phyloP scores from a whole-genome alignment of 441 rosid genomes.

The Gossypium lobatum region DNA sequence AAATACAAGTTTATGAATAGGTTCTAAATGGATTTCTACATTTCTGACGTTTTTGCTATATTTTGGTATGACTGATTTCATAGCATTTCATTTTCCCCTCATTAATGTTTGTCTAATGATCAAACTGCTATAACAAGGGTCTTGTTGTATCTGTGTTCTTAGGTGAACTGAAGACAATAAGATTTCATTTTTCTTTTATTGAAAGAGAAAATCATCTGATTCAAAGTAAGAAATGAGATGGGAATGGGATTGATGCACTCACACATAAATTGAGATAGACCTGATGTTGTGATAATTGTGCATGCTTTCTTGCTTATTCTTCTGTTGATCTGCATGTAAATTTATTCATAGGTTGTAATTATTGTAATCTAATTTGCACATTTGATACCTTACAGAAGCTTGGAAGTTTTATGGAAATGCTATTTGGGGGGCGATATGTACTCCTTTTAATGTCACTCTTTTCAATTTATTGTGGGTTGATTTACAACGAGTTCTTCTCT shows the following conservation, averaged over 20 bases:
- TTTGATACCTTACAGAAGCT: slow-evolving; percentile 59
- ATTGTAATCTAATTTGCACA: not conserved
- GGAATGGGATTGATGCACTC: not conserved
- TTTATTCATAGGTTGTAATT: not conserved
- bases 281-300: not conserved
- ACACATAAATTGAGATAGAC: not conserved
- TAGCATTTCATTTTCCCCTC: not conserved
- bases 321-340: not conserved
- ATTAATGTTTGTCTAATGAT: not conserved
- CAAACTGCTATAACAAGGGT: not conserved
- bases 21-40: not conserved
- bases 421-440: slow-evolving; percentile 90
- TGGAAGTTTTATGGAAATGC: slow-evolving; percentile 99
- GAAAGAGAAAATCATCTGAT: not conserved
- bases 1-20: not conserved
- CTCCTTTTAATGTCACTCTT: slow-evolving; percentile 86
- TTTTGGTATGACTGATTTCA: not conserved
- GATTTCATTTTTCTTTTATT: not conserved
- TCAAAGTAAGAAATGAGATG: not conserved
- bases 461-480: slow-evolving; percentile 94
- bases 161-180: not conserved
- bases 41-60: not conserved
- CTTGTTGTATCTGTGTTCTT: not conserved
- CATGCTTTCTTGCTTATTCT: not conserved
- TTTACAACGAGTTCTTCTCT: slow-evolving; percentile 96